phyloP scores from a whole-genome alignment of 768 basidiomycete genomes.

The Plicaturopsis crispa region DNA sequence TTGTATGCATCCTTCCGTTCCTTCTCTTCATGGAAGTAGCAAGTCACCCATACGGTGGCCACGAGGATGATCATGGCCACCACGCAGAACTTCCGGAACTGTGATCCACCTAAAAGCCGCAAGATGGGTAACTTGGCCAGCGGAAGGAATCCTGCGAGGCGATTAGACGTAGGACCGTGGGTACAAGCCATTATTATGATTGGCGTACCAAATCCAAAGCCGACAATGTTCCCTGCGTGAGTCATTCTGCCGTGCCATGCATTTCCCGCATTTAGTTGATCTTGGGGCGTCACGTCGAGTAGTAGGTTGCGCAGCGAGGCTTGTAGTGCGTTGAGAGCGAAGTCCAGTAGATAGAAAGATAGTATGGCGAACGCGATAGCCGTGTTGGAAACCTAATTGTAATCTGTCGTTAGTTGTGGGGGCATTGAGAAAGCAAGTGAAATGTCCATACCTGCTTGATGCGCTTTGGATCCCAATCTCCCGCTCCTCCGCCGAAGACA shows the following conservation, averaged over 20 bases:
- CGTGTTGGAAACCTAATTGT: constrained; percentile 48
- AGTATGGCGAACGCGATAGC: constrained; percentile 83
- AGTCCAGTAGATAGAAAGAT: constrained; percentile 92
- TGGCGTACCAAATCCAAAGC: constrained; percentile 78
- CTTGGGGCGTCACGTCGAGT: constrained; percentile 82
- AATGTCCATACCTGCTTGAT: constrained; percentile 42
- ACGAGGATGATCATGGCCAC: constrained; percentile 76
- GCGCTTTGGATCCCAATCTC: constrained; percentile 82
- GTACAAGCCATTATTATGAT: no score
- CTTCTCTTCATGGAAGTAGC: constrained; percentile 77
- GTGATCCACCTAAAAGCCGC: constrained; percentile 75
- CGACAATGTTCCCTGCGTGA: constrained; percentile 94
- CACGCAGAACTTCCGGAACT: constrained; percentile 95
- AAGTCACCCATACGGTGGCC: constrained; percentile 82
- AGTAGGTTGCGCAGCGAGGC: constrained; percentile 91
- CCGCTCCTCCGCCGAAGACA: constrained; percentile 62
- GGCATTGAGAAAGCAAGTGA: not conserved
- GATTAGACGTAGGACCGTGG: no score
- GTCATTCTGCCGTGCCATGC: constrained; percentile 98
- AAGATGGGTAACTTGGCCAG: constrained; percentile 74
- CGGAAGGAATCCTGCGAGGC: constrained; percentile 83
- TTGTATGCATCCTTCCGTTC: constrained; percentile 40
- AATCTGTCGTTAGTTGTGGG: not conserved
- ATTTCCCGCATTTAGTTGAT: constrained; percentile 89
- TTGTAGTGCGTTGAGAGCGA: constrained; percentile 94